These are phyloP conservation scores for Besnoitia besnoiti DNA, from an alignment of 169 alveolate genomes.

Conservation along the genomic window DNA sequence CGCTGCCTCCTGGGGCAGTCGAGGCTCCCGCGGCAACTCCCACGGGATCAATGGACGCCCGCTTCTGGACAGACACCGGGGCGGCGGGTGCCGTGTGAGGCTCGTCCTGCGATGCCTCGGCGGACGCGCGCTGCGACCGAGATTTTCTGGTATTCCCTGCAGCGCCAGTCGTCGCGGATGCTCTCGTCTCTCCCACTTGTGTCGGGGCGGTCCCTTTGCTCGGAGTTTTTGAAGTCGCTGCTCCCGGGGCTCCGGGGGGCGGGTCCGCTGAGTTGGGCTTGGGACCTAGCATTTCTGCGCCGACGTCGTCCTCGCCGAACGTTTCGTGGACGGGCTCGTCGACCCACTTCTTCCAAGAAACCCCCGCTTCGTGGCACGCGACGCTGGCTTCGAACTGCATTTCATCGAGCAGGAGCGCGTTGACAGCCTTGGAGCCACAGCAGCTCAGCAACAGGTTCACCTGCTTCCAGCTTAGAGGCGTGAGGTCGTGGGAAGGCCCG, in stretches of 20 bases:
- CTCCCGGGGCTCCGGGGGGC: too few relatives aligned
- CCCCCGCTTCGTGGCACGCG: slow-evolving; percentile 4
- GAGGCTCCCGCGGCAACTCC: not conserved
- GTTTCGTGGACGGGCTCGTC: slow-evolving; percentile 17
- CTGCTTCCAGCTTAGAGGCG: slow-evolving; percentile 18
- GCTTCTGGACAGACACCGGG: not conserved
- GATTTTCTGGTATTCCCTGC: not conserved
- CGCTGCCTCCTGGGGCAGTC: not conserved
- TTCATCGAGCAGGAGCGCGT: slow-evolving; percentile 14
- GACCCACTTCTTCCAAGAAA: slow-evolving; percentile 22
- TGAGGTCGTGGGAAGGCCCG: not conserved
- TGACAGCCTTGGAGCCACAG: slow-evolving; percentile 25
- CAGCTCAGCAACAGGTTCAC: not conserved
- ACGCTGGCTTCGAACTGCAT: slow-evolving; percentile 11
- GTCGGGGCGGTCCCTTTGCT: not conserved
- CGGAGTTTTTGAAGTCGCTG: not conserved
- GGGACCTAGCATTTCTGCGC: not conserved
- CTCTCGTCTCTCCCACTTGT: too few relatives aligned
- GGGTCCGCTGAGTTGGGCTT: not conserved
- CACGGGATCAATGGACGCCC: not conserved
- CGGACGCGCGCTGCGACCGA: not conserved
- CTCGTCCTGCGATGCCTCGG: not conserved
- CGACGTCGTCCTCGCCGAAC: not conserved
- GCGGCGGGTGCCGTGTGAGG: not conserved
- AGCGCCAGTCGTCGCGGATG: too few relatives aligned